phyloP scores from a whole-genome alignment of 2,329 filamentous ascomycete genomes.

The Raffaelea albimanens region DNA sequence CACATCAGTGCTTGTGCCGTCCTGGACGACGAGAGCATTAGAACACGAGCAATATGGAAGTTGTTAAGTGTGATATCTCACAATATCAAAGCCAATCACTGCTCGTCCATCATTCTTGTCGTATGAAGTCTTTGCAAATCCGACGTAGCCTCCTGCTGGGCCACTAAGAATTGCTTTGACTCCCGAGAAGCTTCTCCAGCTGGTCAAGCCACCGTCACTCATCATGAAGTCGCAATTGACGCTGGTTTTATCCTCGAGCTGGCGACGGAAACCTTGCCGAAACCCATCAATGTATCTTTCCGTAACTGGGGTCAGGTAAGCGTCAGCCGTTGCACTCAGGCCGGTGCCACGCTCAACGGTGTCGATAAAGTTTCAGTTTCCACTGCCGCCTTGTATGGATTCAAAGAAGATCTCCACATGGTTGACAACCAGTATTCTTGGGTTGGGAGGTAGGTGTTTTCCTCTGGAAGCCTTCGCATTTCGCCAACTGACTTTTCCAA shows the following conservation, averaged over 20 bases:
- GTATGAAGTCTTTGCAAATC: constrained; percentile 57
- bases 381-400: too few relatives aligned
- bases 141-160: constrained; percentile 52
- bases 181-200: constrained; percentile 9
- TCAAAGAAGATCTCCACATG: too few relatives aligned
- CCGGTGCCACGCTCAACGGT: constrained; percentile 21
- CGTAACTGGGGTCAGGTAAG: constrained; percentile 63
- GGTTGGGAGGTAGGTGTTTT: too few relatives aligned
- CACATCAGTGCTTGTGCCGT: constrained; percentile 8
- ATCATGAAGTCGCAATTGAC: constrained; percentile 58
- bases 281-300: constrained; percentile 62
- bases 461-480: too few relatives aligned
- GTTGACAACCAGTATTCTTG: too few relatives aligned
- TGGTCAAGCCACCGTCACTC: constrained; percentile 39
- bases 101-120: background rate
- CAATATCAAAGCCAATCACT: constrained; percentile 3
- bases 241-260: constrained; percentile 35
- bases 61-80: too few relatives aligned
- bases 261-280: constrained; percentile 26
- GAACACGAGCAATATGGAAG: too few relatives aligned
- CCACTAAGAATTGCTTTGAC: constrained; percentile 39
- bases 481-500: too few relatives aligned
- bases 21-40: background rate
- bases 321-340: constrained; percentile 61
- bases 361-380: too few relatives aligned